Evolutionary conservation across 2,329 filamentous ascomycete species (phyloP), one percentile per base, ranked within the genome.

Genomic region (Fusarium tuaranense): DNA sequence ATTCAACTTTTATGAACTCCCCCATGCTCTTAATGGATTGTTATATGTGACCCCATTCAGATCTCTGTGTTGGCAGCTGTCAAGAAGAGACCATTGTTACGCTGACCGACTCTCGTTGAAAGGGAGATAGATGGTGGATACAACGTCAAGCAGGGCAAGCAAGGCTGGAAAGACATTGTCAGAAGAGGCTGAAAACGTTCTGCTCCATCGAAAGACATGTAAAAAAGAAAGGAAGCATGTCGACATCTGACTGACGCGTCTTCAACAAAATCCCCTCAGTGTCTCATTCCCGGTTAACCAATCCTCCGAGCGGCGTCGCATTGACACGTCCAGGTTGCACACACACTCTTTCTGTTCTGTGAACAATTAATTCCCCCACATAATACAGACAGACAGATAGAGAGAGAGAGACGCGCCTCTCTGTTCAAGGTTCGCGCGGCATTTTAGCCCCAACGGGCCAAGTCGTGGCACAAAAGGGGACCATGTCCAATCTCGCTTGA

Each of bases 401-500:
- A 30, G 9, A 18, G 44, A 25, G 13, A 46, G 5, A 51, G 48
- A 53, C 48, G 25, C 48, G 48, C 27, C 16, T 13, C n/a, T 44
- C 39, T 27, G 10, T 48, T 32, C 48, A 53, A 53, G 48, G 48
- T 32, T 53, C 48, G 27, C 48, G 48, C 48, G 48, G 48, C 48
- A 53, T 53, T 53, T 53, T 53, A 53, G 27, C 27, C 48, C 48
- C 48, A 53, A 53, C 25, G 25, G 48, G 48, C 39, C 38, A 46
- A 13, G 27, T 32, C 48, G 27, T 53, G 48, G 18, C 38, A 53
- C 41, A 48, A 75, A 76, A 69, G 48, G 58, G 65, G 71, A 66
- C 25, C 3, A 60, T 30, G 38, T 57, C 68, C 71, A 78, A 78
- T 78, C 59, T 78, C 76, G 76, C 76, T 78, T 78, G 70, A 32